Percentiles rank a stretch among this genome's conserved stretches.
phyloP scores from a whole-genome alignment of 805 yeast genomes.

The Wickerhamiella hasegawae region DNA sequence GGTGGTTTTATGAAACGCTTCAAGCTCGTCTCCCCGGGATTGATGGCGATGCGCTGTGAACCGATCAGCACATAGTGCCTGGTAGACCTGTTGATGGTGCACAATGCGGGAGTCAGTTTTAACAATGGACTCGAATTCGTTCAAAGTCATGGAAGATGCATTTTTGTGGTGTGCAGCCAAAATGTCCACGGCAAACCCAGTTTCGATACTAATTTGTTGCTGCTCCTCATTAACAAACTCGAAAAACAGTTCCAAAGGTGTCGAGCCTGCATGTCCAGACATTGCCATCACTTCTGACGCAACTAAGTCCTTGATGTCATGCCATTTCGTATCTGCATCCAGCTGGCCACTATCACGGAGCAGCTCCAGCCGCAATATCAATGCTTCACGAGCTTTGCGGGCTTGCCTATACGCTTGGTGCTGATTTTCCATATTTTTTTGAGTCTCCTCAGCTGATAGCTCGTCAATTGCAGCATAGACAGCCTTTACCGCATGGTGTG shows the following conservation, averaged over 20 bases:
- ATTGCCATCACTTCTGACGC: neutral
- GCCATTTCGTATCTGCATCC: conserved; percentile 1
- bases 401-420: too few relatives aligned
- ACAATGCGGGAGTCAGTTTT: neutral
- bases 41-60: conserved; percentile 29
- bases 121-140: too few relatives aligned
- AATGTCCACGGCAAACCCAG: too few relatives aligned
- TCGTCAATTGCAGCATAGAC: too few relatives aligned
- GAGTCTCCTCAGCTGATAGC: too few relatives aligned
- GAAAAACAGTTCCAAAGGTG: conserved; percentile 5
- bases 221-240: neutral
- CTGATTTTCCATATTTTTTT: too few relatives aligned
- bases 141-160: too few relatives aligned
- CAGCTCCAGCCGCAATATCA: conserved; percentile 1
- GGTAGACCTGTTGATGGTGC: conserved; percentile 32
- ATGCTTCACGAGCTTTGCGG: conserved; percentile 6
- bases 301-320: neutral
- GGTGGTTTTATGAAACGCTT: conserved; percentile 53
- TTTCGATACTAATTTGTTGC: too few relatives aligned
- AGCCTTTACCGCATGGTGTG: too few relatives aligned
- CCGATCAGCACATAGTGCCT: conserved; percentile 52
- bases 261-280: conserved; percentile 3
- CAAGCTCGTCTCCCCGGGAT: conserved; percentile 39
- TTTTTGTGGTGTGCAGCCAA: too few relatives aligned
- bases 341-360: neutral